These are phyloP conservation scores for Bipolaris gigantea DNA, from an alignment of 2,329 filamentous ascomycete species.

Conservation along the genomic window DNA sequence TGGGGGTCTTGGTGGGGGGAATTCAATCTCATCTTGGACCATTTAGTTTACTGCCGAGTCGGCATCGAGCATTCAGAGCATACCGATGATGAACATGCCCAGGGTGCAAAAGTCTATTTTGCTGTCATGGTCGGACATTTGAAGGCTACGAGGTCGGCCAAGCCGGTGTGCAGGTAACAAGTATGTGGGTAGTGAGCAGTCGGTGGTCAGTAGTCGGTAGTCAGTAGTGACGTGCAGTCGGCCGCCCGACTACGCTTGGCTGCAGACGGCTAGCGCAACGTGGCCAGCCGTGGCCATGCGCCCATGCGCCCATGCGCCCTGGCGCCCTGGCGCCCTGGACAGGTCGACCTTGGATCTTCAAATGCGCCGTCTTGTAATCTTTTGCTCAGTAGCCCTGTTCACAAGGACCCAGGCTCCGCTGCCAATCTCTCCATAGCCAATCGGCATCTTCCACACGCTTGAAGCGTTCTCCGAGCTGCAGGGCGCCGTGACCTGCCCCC, in stretches of 20 bases:
- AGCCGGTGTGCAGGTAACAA: not conserved
- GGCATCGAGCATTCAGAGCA: constrained; percentile 15
- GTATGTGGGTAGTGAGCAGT: not conserved
- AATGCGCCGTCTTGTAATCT: constrained; percentile 3
- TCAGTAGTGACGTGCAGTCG: constrained; percentile 9
- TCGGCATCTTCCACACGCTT: not conserved
- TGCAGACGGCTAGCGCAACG: constrained; percentile 21
- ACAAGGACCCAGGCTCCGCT: not conserved
- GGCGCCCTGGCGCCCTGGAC: too few relatives aligned
- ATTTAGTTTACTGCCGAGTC: constrained; percentile 4
- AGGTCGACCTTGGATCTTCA: constrained; percentile 6
- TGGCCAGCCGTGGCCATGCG: constrained; percentile 9
- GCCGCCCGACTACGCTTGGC: constrained; percentile 13
- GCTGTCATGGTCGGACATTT: constrained; percentile 10
- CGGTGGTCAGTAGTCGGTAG: not conserved
- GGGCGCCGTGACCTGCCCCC: constrained; percentile 29
- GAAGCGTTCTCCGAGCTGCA: constrained; percentile 25
- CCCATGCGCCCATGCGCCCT: constrained; percentile 12
- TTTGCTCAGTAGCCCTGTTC: not conserved
- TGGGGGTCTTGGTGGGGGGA: constrained; percentile 67
- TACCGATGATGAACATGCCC: constrained; percentile 67
- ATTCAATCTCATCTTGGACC: constrained; percentile 83
- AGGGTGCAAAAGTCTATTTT: constrained; percentile 60
- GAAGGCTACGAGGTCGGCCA: not conserved
- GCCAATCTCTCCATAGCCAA: not conserved